Percentiles rank a stretch among this genome's conserved stretches.
These are phyloP conservation scores for Pneumocystis carinii DNA, from an alignment of 1,139 yeast species.

Conservation along the genomic window DNA sequence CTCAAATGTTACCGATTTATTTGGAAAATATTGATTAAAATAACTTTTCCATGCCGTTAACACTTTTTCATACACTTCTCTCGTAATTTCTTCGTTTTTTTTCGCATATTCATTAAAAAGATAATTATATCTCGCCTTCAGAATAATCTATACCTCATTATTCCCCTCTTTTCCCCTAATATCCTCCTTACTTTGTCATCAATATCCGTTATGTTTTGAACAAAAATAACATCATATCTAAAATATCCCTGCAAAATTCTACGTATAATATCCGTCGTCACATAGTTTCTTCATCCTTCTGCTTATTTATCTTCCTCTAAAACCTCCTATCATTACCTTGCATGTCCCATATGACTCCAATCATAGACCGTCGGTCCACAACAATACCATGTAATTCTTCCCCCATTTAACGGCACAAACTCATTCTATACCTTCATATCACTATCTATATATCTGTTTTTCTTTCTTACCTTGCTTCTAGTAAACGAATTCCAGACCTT, in stretches of 20 bases:
- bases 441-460: too few species aligned
- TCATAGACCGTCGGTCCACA: conserved; percentile 99
- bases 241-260: conserved; percentile 78
- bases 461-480: not conserved
- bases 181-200: conserved; percentile 48
- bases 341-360: conserved; percentile 98
- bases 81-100: conserved; percentile 19
- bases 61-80: conserved; percentile 30
- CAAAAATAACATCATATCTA: conserved; percentile 71
- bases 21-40: conserved; percentile 43
- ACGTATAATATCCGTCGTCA: conserved; percentile 82
- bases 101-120: conserved; percentile 45
- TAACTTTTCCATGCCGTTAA: conserved; percentile 36
- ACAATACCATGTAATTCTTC: conserved; percentile 80
- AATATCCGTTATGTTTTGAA: conserved; percentile 93
- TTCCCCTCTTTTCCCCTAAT: not conserved
- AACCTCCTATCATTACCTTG: conserved; percentile 24
- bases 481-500: conserved; percentile 3
- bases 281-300: conserved; percentile 50
- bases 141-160: conserved; percentile 37
- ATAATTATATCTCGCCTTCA: conserved; percentile 82
- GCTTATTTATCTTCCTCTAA: not conserved
- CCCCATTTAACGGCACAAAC: conserved; percentile 46
- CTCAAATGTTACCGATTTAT: conserved; percentile 24
- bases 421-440: conserved; percentile 21